Evolutionary conservation across 495 filamentous ascomycete genomes (phyloP).

Genomic region (Hypoxylon cercidicola): DNA sequence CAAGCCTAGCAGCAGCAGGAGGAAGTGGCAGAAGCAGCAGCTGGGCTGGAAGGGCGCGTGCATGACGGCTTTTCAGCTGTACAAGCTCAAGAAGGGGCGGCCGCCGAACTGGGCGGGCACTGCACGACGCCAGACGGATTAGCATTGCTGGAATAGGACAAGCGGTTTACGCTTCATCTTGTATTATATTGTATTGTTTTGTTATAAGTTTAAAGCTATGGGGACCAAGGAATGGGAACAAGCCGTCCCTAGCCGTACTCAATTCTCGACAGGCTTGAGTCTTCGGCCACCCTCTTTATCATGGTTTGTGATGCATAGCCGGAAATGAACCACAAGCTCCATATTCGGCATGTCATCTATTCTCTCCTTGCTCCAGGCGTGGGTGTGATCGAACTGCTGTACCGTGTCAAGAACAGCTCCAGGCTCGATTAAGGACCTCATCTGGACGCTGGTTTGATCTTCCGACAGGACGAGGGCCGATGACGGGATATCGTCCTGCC

Average conservation of each 20-base stretch:
- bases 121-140: constrained; percentile 8
- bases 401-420: constrained; percentile 24
- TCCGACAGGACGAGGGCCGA: constrained; percentile 20
- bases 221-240: too few species aligned
- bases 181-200: too few species aligned
- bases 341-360: constrained; percentile 32
- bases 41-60: constrained; percentile 55
- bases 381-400: constrained; percentile 30
- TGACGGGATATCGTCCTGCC: constrained; percentile 24
- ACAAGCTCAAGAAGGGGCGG: constrained; percentile 40
- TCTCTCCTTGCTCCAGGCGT: constrained; percentile 23
- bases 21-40: constrained; percentile 52
- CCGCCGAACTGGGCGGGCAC: constrained; percentile 27
- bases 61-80: constrained; percentile 35
- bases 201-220: too few species aligned
- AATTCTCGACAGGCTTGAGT: constrained; percentile 10
- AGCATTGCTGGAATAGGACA: too few species aligned
- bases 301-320: constrained; percentile 34
- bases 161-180: too few species aligned
- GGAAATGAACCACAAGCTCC: constrained; percentile 37
- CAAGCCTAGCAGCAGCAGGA: constrained; percentile 23
- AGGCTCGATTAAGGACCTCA: constrained; percentile 30
- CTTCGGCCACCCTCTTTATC: constrained; percentile 4
- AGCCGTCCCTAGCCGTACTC: too few species aligned
- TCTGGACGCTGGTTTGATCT: constrained; percentile 11